A percentile compares a stretch with the other conserved stretches of the same genome.
phyloP scores from a whole-genome alignment of 2,329 filamentous ascomycete species.

The Neoscytalidium dimidiatum region DNA sequence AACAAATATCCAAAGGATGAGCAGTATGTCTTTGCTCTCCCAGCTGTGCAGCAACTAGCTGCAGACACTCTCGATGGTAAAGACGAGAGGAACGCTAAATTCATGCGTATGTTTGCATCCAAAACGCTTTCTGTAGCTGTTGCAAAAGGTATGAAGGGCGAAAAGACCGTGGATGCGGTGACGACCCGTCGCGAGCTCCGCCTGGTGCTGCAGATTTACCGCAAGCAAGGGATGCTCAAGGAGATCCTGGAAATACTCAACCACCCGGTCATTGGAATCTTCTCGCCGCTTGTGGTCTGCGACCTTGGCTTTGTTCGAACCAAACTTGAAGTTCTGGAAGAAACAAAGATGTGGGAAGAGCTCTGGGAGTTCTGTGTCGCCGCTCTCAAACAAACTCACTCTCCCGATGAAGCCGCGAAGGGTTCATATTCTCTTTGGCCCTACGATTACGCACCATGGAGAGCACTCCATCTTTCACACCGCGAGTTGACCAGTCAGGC shows the following conservation, averaged over 20 bases:
- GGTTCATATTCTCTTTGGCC: conserved; percentile 13
- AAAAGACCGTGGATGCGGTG: conserved; percentile 14
- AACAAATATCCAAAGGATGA: conserved; percentile 19
- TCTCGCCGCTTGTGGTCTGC: conserved; percentile 17
- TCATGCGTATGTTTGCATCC: conserved; percentile 14
- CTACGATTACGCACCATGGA: conserved; percentile 10
- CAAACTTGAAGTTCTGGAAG: conserved; percentile 15
- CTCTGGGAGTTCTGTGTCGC: conserved; percentile 18
- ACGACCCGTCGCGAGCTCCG: conserved; percentile 19
- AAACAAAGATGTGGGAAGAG: conserved; percentile 14
- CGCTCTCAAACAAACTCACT: conserved; percentile 4
- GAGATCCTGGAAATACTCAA: conserved; percentile 16
- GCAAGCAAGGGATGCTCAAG: conserved; percentile 15
- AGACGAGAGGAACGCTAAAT: conserved; percentile 8
- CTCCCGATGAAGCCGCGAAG: conserved; percentile 5
- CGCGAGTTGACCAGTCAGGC: background rate
- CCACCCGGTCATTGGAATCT: conserved; percentile 8
- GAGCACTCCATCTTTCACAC: conserved; percentile 3
- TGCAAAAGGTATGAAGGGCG: conserved; percentile 17
- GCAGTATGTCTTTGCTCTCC: conserved; percentile 18
- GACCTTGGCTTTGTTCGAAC: conserved; percentile 17
- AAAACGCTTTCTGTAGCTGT: conserved; percentile 4
- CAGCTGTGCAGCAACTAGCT: conserved; percentile 15
- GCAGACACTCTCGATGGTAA: conserved; percentile 12
- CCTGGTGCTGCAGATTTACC: conserved; percentile 16